Percentiles rank a stretch among this genome's conserved stretches.
phyloP scores from a whole-genome alignment of 1,284 basidiomycete species.

The Trametes sp. region DNA sequence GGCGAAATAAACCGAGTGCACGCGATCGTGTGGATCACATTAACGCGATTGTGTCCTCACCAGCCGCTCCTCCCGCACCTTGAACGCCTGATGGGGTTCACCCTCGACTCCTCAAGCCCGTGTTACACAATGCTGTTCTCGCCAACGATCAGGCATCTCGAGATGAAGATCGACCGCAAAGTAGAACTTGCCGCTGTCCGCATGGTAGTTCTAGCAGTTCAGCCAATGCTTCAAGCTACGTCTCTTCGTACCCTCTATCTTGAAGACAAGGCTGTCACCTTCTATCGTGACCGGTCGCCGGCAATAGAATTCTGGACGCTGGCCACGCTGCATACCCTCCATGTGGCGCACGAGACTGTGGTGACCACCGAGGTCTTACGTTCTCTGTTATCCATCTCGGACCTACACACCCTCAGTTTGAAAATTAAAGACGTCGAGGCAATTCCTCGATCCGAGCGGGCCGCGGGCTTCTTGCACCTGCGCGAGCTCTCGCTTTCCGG shows the following conservation, averaged over 20 bases:
- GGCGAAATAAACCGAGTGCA: conserved; percentile 3
- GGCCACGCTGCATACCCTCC: neutral
- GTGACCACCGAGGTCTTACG: neutral
- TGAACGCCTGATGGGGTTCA: conserved; percentile 9
- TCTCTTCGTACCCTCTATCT: conserved; percentile 4
- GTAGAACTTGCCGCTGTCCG: neutral
- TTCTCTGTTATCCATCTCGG: conserved; percentile 1
- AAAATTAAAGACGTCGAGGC: neutral
- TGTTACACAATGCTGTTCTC: conserved; percentile 16
- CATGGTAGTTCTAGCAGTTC: neutral
- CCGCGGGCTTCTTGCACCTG: neutral
- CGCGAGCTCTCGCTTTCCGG: conserved; percentile 7
- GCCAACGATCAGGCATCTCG: conserved; percentile 3
- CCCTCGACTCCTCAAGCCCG: neutral
- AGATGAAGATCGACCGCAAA: neutral
- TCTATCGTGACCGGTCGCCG: too few relatives aligned
- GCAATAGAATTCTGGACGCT: conserved; percentile 4
- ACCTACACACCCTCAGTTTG: conserved; percentile 7
- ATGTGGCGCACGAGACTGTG: neutral
- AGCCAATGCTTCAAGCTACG: neutral
- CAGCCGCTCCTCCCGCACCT: conserved; percentile 6
- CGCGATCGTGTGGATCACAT: conserved; percentile 13
- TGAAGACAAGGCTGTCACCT: neutral
- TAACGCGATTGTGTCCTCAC: neutral
- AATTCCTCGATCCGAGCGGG: neutral